A percentile compares a stretch with the other conserved stretches of the same genome.
These are phyloP conservation scores for Backusella circina DNA, from an alignment of 192 early-diverging fungal genomes.

Conservation along the genomic window DNA sequence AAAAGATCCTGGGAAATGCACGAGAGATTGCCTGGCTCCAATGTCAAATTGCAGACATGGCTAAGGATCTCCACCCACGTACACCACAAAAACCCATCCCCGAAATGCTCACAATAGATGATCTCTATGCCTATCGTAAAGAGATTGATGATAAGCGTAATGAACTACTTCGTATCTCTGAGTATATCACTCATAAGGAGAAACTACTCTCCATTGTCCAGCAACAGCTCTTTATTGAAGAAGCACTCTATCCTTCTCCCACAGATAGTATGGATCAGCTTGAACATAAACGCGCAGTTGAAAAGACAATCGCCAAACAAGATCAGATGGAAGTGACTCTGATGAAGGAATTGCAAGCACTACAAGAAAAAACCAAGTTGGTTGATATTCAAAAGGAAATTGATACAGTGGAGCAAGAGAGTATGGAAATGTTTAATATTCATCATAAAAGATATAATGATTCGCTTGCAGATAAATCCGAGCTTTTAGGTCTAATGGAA, in stretches of 20 bases:
- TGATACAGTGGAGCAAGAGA: neutral
- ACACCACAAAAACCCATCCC: neutral
- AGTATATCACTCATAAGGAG: neutral
- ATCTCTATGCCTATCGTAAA: neutral
- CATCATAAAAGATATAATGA: neutral
- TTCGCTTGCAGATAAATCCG: neutral
- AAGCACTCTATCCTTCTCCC: neutral
- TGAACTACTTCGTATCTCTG: neutral
- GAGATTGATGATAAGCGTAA: neutral
- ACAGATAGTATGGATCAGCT: neutral
- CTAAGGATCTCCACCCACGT: neutral
- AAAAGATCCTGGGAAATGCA: neutral
- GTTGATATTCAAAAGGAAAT: neutral
- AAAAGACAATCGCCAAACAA: neutral
- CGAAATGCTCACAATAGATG: neutral
- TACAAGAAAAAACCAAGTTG: neutral
- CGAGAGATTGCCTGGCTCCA: constrained; percentile 17
- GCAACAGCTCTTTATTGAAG: neutral
- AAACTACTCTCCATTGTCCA: neutral
- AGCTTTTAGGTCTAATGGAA: neutral
- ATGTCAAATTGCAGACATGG: neutral
- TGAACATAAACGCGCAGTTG: neutral
- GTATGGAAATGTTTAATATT: neutral
- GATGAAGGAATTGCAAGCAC: neutral
- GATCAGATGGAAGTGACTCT: neutral